Base-by-base conservation (phyloP, 805 yeast genomes). In the Yarrowia sp. region DNA sequence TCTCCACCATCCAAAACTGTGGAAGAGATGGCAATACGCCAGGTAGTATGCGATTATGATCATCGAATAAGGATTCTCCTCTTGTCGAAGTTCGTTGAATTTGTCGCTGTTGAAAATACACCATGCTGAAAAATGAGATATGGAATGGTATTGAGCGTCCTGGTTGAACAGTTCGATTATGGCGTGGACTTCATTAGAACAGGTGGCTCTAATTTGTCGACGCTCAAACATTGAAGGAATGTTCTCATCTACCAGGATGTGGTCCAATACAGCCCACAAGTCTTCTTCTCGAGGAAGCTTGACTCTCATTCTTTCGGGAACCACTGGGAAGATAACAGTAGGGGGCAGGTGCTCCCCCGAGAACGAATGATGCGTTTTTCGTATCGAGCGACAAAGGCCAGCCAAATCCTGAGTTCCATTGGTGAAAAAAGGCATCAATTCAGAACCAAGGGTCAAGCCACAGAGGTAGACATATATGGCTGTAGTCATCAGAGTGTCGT, bases 261-360 rank as follows among this genome's bases (percentile, higher is more conserved):
- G 9, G 15, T 53, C 44, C 34, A 38, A 14, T 9, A 53, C 13
- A 9, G 33, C 44, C 60, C 60, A 53, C 9, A 53, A 3, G 14
- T 53, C 60, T 15, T 53, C 60, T 20, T 53, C 60, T 14, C 44
- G 33, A 6, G 60, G 60, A 17, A 53, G 34, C 19, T 38, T 20
- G 14, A 9, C 15, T 19, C 60, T 34, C 30, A 52, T n/a, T 13
- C 17, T 17, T 12, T 19, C 56, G 0, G 56, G 56, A 1, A 52
- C 30, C 10, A 52, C 39, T 5, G 53, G 53, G 36, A 33, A 49
- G 9, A 13, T 4, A 1, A 52, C 56, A 9, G 20, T 24, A 13
- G 17, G 13, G 14, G 42, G 12, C 8, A 13, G 6, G 33, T n/a
- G 2, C 9, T 52, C 33, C 3, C 30, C 13, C 6, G 20, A 14